phyloP scores from a whole-genome alignment of 441 rosid genomes.

The Populus hybrid region DNA sequence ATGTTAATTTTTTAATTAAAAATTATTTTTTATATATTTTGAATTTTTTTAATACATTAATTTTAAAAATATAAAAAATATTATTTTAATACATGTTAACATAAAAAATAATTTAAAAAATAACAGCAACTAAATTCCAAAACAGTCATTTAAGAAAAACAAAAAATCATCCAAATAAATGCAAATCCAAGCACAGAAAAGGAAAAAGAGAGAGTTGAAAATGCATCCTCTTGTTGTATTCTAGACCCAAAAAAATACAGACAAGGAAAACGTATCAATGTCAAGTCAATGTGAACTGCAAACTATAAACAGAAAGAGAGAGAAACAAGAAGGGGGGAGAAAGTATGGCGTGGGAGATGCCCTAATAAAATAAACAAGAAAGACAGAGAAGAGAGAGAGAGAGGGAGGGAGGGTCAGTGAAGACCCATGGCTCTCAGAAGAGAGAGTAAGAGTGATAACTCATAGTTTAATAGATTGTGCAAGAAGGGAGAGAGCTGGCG shows the following conservation, averaged over 20 bases:
- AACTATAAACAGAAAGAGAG: neutral
- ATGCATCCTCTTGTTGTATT: neutral
- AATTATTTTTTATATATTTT: too few relatives aligned
- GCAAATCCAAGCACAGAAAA: neutral
- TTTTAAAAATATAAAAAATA: too few relatives aligned
- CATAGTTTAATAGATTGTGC: conserved; percentile 28
- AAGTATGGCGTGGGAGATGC: neutral
- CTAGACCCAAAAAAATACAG: neutral
- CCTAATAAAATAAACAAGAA: neutral
- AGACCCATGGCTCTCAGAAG: too few relatives aligned
- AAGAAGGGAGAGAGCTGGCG: conserved; percentile 33
- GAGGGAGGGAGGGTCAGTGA: neutral
- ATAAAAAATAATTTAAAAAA: too few relatives aligned
- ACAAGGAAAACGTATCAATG: neutral
- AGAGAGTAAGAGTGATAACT: conserved; percentile 9
- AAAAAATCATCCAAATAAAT: neutral
- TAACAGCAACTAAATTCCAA: too few relatives aligned
- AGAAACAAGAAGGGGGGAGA: neutral
- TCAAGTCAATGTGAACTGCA: neutral
- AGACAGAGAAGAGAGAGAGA: conserved; percentile 4
- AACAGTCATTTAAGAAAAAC: neutral
- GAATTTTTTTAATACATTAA: too few relatives aligned
- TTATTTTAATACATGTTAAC: too few relatives aligned
- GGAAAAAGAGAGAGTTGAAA: neutral
- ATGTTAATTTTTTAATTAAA: too few relatives aligned